Evolutionary conservation across 1,284 basidiomycete species (phyloP).

Genomic region (Trichosporon coremiiforme): DNA sequence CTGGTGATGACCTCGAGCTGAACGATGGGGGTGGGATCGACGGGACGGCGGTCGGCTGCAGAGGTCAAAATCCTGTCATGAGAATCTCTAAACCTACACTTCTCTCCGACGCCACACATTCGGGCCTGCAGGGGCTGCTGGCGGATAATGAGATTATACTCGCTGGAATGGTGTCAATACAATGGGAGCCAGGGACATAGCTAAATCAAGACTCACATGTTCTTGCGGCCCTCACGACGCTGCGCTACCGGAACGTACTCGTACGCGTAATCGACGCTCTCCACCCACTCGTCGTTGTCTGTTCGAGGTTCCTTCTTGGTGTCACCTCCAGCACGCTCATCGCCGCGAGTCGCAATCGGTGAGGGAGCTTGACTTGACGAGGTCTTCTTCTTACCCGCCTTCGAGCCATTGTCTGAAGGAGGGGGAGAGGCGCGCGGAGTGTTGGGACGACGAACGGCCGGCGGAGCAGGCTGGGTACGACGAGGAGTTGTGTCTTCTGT

Average conservation of each 20-base stretch:
- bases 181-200: not conserved
- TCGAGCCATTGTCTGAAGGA: slow-evolving; percentile 6
- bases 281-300: slow-evolving; percentile 34
- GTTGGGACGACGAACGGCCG: slow-evolving; percentile 14
- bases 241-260: slow-evolving; percentile 52
- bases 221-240: slow-evolving; percentile 30
- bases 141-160: slow-evolving; percentile 77
- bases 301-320: slow-evolving; percentile 1
- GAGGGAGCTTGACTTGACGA: not conserved
- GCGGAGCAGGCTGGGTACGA: slow-evolving; percentile 4
- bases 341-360: not conserved
- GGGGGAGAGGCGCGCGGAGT: slow-evolving; percentile 15
- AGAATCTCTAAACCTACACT: slow-evolving; percentile 61
- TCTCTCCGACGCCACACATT: slow-evolving; percentile 89
- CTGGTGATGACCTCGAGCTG: slow-evolving; percentile 84
- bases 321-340: not conserved
- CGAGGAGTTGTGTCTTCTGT: slow-evolving; percentile 5
- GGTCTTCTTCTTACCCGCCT: not conserved
- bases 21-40: slow-evolving; percentile 94
- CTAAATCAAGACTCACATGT: slow-evolving; percentile 39
- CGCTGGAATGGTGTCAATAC: slow-evolving; percentile 52
- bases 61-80: slow-evolving; percentile 21
- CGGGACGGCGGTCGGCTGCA: slow-evolving; percentile 83
- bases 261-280: slow-evolving; percentile 50
- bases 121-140: slow-evolving; percentile 84